Base-by-base conservation (phyloP, 192 early-diverging fungal species). In the Backusella parvicylindrica region DNA sequence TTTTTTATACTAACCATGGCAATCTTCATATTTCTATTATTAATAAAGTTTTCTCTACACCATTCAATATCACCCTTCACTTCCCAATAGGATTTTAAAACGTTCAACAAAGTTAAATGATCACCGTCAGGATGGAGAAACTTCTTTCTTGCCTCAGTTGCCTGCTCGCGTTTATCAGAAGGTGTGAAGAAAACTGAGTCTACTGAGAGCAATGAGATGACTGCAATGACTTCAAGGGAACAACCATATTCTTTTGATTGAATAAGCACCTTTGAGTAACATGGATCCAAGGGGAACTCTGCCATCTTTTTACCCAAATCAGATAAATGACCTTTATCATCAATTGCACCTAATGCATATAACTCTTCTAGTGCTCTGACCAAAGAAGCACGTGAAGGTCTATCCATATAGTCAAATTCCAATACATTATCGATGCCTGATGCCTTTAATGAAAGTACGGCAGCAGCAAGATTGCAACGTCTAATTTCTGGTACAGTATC, bases 341-440 rank as follows among this genome's bases (percentile, higher is more conserved):
- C 88, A 60, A 99, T 84, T 0, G 96, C 97, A 7, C 91, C 89
- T 0, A 99, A 85, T 2, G 96, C 91, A 84, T 91, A 96, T 16
- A 99, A 84, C 43, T 96, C 92, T 67, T 97, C 93, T 53, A 98
- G 78, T 11, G 98, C 96, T 26, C 92, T 88, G 37, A 93, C 80
- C 64, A 99, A 78, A 23, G 88, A 87, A 5, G 83, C 85, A 53
- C 92, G 86, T 0, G 93, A 90, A 7, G 98, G 97, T 30, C 89
- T 87, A 75, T 99, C 97, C 90, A 99, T 93, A 81, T 94, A 99
- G 73, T 98, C 97, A 83, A 99, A 99, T 26, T 79, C 75, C 70
- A 94, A 81, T n/a, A 97, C 88, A 76, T 99, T 89, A 37, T 92
- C 82, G 41, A 99, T 92, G 0, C 96, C 98, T 1, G 95, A 87